phyloP scores from a whole-genome alignment of 345 rosid genomes.

The Populus simonii region DNA sequence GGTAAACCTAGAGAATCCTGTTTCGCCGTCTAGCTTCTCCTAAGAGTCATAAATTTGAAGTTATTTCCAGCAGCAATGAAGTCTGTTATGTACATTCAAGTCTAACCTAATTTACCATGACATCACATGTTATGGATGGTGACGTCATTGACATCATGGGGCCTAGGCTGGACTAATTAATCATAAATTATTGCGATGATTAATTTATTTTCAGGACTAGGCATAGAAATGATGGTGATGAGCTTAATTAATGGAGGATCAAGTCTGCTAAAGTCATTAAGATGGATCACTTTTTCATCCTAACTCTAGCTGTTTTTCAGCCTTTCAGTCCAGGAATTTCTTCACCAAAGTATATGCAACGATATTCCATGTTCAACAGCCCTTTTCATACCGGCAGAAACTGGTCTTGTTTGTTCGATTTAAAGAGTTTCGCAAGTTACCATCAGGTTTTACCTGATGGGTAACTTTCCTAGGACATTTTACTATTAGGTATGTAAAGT shows the following conservation, averaged over 20 bases:
- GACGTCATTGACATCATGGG: neutral
- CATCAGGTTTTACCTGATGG: neutral
- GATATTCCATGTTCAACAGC: neutral
- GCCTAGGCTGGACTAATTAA: neutral
- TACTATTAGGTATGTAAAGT: neutral
- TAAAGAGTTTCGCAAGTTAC: neutral
- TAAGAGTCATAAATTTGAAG: neutral
- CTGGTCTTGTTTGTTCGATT: neutral
- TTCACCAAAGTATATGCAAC: neutral
- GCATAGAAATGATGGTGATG: neutral
- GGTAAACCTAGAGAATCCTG: neutral
- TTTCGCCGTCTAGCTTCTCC: neutral
- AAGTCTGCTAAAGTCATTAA: neutral
- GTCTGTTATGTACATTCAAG: neutral
- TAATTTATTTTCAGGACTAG: neutral
- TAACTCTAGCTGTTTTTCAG: too few species aligned
- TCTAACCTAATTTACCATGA: conserved; percentile 1
- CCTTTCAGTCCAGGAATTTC: too few species aligned
- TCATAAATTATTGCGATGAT: neutral
- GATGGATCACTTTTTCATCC: too few species aligned
- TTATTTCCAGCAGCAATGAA: neutral
- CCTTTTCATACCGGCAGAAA: neutral
- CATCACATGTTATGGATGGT: neutral
- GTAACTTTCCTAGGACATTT: neutral
- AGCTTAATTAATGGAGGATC: neutral